These are phyloP conservation scores for Crataegus laevigata DNA, from an alignment of 306 rosid species.

Conservation along the genomic window DNA sequence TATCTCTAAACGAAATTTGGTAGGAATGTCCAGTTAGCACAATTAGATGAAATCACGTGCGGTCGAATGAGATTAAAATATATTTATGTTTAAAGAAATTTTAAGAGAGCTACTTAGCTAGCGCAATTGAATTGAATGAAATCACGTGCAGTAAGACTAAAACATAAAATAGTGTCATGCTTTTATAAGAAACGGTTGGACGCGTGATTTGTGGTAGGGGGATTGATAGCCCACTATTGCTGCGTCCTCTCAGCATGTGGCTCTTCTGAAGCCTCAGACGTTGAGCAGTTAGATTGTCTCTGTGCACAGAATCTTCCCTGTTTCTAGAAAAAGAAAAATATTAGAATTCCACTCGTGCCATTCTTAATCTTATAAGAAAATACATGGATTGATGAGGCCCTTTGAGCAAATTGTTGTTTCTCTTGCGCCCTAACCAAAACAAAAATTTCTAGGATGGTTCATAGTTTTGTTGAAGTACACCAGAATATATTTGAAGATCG, in stretches of 20 bases:
- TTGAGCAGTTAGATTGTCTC: not conserved
- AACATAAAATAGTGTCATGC: too few species aligned
- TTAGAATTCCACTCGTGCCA: not conserved
- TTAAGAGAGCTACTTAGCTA: too few species aligned
- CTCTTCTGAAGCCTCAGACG: not conserved
- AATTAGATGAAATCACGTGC: not conserved
- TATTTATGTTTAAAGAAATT: rapidly evolving
- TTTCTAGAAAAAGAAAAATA: not conserved
- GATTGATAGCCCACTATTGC: not conserved
- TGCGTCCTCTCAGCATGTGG: constrained; percentile 1
- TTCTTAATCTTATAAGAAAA: not conserved
- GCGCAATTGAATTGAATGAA: too few species aligned
- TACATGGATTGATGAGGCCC: not conserved
- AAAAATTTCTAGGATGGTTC: too few species aligned
- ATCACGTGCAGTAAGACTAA: rapidly evolving
- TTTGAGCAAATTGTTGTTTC: not conserved
- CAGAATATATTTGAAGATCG: rapidly evolving
- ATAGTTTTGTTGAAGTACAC: too few species aligned
- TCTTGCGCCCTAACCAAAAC: not conserved
- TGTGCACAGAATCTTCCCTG: not conserved
- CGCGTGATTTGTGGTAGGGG: not conserved
- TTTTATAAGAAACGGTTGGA: too few species aligned
- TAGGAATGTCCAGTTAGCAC: too few species aligned
- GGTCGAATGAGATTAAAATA: too few species aligned
- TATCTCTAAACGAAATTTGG: too few species aligned